These are phyloP conservation scores for Schizochytrium sp. DNA, from an alignment of 108 stramenopile species.

Conservation along the genomic window DNA sequence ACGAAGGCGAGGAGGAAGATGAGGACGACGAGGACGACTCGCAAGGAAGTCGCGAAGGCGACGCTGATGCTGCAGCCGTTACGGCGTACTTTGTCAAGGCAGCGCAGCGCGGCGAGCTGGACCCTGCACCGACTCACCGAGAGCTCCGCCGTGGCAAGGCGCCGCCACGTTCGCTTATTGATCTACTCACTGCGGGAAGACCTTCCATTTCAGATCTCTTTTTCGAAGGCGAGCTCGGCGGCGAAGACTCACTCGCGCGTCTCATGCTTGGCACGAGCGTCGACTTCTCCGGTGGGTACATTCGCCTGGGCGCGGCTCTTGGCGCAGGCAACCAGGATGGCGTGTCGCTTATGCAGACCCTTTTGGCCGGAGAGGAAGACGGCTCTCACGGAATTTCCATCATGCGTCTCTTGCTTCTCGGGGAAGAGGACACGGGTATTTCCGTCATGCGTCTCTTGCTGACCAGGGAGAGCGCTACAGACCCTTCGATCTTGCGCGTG, in stretches of 20 bases:
- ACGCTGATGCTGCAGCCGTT: too few relatives aligned
- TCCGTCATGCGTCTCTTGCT: neutral
- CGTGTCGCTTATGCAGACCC: neutral
- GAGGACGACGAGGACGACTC: neutral
- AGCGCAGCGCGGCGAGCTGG: neutral
- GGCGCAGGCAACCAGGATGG: neutral
- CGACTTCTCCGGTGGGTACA: neutral
- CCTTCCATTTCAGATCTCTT: neutral
- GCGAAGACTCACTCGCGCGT: neutral
- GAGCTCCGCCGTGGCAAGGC: neutral
- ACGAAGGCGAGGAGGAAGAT: neutral
- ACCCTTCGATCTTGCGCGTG: neutral
- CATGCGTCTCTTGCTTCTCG: neutral
- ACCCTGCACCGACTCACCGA: neutral
- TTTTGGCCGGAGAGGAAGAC: neutral
- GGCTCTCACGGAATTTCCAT: neutral
- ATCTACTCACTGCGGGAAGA: neutral
- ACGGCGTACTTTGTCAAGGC: neutral
- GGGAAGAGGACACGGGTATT: neutral
- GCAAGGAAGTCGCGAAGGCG: too few relatives aligned
- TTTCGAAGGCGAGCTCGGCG: neutral
- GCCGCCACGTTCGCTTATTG: neutral
- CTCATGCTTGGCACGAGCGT: conserved; percentile 6
- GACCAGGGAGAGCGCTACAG: neutral
- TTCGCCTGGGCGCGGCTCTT: neutral